Evolutionary conservation across 805 yeast genomes (phyloP).

Genomic region (Sporopachydermia lactativora): DNA sequence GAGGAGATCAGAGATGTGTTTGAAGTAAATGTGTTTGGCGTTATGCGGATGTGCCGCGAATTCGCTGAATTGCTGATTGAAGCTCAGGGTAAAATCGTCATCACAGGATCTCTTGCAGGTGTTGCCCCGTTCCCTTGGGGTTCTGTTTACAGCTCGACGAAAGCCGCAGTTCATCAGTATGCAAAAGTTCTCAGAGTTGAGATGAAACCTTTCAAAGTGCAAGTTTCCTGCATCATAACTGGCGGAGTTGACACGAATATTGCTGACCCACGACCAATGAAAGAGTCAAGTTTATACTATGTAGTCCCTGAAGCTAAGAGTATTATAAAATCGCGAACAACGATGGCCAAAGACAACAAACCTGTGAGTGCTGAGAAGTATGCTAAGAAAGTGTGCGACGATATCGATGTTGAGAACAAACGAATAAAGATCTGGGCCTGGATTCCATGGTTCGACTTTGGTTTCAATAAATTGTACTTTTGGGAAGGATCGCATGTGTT

Average conservation of each 20-base stretch:
- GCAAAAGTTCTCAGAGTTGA: conserved; percentile 51
- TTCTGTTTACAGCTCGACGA: conserved; percentile 48
- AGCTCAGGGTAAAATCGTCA: conserved; percentile 54
- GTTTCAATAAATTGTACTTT: background rate
- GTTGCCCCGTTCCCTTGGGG: conserved; percentile 57
- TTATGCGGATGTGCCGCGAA: conserved; percentile 47
- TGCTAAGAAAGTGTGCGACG: conserved; percentile 40
- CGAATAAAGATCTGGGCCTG: background rate
- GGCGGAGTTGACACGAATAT: conserved; percentile 67
- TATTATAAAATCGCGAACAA: conserved; percentile 35
- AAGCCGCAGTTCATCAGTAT: conserved; percentile 67
- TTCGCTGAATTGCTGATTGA: conserved; percentile 40
- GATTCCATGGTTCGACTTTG: background rate
- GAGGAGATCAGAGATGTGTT: conserved; percentile 36
- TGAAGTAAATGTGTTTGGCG: conserved; percentile 59
- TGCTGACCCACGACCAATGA: conserved; percentile 49
- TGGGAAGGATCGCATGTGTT: background rate
- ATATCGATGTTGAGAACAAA: conserved; percentile 19
- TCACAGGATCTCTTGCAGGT: conserved; percentile 66
- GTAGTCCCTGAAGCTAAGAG: conserved; percentile 32
- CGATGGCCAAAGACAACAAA: conserved; percentile 41
- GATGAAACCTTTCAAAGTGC: conserved; percentile 56
- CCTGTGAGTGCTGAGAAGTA: conserved; percentile 50
- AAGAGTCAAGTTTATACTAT: conserved; percentile 38
- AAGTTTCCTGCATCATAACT: conserved; percentile 54